Percentiles rank a stretch among this genome's conserved stretches.
phyloP scores from a whole-genome alignment of 768 basidiomycete species.

The Chalciporus chontae region DNA sequence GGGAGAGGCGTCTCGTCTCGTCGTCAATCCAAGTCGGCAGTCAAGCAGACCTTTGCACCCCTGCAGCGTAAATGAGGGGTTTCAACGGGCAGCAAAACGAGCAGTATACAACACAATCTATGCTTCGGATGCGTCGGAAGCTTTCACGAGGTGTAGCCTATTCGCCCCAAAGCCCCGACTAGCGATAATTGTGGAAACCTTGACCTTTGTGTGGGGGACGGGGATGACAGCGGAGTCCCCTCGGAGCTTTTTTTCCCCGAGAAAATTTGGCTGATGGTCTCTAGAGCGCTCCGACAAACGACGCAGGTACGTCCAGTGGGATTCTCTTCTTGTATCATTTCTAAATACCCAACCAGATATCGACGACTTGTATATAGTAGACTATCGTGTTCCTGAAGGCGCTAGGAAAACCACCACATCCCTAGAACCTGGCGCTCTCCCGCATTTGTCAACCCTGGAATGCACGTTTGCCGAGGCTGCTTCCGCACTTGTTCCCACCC shows the following conservation, averaged over 20 bases:
- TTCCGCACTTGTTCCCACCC: constrained; percentile 48
- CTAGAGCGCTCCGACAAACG: constrained; percentile 46
- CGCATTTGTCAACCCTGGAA: constrained; percentile 51
- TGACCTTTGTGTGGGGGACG: constrained; percentile 45
- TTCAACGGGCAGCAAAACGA: constrained; percentile 52
- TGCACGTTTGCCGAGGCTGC: constrained; percentile 70
- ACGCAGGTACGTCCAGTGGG: constrained; percentile 63
- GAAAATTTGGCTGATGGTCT: constrained; percentile 50
- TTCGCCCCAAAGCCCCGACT: constrained; percentile 46
- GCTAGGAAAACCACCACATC: neutral
- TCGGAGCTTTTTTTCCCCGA: constrained; percentile 24
- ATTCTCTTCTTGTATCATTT: constrained; percentile 43
- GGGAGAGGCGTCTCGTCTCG: constrained; percentile 54
- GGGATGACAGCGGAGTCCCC: constrained; percentile 2
- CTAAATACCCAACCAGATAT: constrained; percentile 24
- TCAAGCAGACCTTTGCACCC: constrained; percentile 50
- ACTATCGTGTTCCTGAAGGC: constrained; percentile 27
- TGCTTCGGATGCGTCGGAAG: constrained; percentile 38
- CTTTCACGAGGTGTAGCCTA: constrained; percentile 44
- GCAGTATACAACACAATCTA: constrained; percentile 59
- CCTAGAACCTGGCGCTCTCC: constrained; percentile 36
- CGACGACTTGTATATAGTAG: constrained; percentile 32
- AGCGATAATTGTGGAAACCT: constrained; percentile 48
- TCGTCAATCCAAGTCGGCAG: constrained; percentile 50
- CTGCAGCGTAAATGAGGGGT: constrained; percentile 54